A percentile compares a stretch with the other conserved stretches of the same genome.
Conservation (phyloP, 2,329 filamentous ascomycete genomes). For the Exophiala alcalophila region DNA sequence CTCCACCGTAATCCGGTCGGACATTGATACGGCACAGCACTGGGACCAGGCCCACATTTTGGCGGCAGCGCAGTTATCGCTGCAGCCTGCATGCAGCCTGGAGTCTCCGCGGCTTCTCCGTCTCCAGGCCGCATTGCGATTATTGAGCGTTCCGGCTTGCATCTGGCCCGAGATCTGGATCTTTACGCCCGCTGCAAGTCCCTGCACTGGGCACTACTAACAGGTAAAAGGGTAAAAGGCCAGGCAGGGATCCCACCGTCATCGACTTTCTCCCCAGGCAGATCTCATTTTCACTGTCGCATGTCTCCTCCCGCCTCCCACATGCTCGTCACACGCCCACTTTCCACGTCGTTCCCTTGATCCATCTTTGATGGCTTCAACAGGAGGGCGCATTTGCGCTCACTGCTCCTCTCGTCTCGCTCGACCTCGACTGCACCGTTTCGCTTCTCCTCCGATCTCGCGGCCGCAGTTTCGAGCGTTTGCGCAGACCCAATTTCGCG, state of each 20-base stretch:
- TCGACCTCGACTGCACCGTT: constrained; percentile 6
- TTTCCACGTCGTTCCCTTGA: background rate
- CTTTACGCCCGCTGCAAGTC: no score
- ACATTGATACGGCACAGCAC: no score
- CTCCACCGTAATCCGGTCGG: no score
- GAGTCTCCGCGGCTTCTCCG: no score
- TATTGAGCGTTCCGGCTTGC: no score
- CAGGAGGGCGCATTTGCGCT: constrained; percentile 26
- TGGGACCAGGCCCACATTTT: no score
- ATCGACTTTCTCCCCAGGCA: constrained; percentile 14
- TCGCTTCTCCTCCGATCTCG: constrained; percentile 1
- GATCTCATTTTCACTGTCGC: constrained; percentile 8
- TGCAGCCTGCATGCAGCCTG: no score
- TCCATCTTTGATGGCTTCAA: constrained; percentile 16
- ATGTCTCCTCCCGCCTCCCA: constrained; percentile 1
- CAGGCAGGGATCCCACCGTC: no score
- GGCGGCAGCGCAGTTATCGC: no score
- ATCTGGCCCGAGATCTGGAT: no score
- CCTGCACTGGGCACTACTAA: background rate
- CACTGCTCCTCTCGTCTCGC: constrained; percentile 16
- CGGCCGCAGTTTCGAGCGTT: constrained; percentile 18
- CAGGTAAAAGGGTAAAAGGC: no score
- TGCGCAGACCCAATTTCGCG: constrained; percentile 33
- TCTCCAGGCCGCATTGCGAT: no score
- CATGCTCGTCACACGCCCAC: background rate